phyloP scores from a whole-genome alignment of 768 basidiomycete species.

The Calocybe indica region DNA sequence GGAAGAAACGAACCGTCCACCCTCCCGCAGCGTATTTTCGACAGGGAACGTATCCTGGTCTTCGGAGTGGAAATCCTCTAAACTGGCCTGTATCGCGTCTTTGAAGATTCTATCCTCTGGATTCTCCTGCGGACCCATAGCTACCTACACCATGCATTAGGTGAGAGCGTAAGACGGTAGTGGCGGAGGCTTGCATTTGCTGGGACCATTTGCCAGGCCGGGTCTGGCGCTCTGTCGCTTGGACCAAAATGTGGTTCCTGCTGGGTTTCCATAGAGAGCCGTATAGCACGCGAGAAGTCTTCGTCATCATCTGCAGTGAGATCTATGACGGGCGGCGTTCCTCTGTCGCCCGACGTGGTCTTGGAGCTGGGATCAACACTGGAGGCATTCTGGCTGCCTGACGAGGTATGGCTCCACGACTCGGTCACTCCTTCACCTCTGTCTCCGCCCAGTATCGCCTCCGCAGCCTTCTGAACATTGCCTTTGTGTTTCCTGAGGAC shows the following conservation, averaged over 20 bases:
- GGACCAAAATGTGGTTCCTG: slow-evolving; percentile 45
- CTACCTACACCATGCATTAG: slow-evolving; percentile 21
- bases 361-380: slow-evolving; percentile 10
- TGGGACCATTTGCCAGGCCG: slow-evolving; percentile 65
- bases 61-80: slow-evolving; percentile 41
- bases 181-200: slow-evolving; percentile 44
- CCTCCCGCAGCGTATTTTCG: slow-evolving; percentile 48
- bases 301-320: slow-evolving; percentile 53
- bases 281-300: slow-evolving; percentile 42
- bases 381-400: slow-evolving; percentile 15
- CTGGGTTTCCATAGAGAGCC: slow-evolving; percentile 44
- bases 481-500: slow-evolving; percentile 58
- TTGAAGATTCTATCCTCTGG: slow-evolving; percentile 60
- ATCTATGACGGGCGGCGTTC: slow-evolving; percentile 41
- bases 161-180: neutral
- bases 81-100: slow-evolving; percentile 67
- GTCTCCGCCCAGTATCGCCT: slow-evolving; percentile 49
- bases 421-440: slow-evolving; percentile 23
- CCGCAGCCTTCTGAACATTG: slow-evolving; percentile 49
- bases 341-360: too few relatives aligned
- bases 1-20: slow-evolving; percentile 43
- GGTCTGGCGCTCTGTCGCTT: slow-evolving; percentile 54
- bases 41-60: slow-evolving; percentile 49
- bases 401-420: slow-evolving; percentile 14
- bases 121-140: slow-evolving; percentile 25